Evolutionary conservation across 176 grass and related monocot genomes (phyloP).

Genomic region (Ananas comosus): DNA sequence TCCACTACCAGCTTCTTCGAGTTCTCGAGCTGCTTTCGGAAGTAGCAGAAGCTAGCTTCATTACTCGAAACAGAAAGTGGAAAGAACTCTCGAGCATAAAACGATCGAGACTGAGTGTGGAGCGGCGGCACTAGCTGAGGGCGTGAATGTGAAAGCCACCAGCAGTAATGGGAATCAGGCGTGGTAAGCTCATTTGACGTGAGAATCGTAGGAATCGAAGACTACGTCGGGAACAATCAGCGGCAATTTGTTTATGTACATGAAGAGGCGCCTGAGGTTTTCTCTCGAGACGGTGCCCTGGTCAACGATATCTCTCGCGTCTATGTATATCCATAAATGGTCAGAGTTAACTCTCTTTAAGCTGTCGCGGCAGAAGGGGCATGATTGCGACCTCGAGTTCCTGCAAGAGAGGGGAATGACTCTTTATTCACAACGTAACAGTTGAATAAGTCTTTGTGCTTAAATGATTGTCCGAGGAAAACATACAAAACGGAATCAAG

Average conservation of each 20-base stretch:
- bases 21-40: not conserved
- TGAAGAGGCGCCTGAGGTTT: slow-evolving; percentile 54
- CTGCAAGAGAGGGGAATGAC: slow-evolving; percentile 24
- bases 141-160: not conserved
- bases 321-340: slow-evolving; percentile 53
- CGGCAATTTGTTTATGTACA: slow-evolving; percentile 78
- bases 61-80: not conserved
- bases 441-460: not conserved
- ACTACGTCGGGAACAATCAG: slow-evolving; percentile 57
- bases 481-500: no score
- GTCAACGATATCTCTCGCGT: slow-evolving; percentile 51
- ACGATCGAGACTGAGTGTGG: slow-evolving; percentile 14
- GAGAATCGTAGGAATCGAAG: slow-evolving; percentile 53
- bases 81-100: slow-evolving; percentile 21
- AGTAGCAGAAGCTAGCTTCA: not conserved
- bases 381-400: slow-evolving; percentile 59
- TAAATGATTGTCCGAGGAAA: no score
- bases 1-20: not conserved
- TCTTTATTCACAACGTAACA: not conserved
- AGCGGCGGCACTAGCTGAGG: slow-evolving; percentile 10
- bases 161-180: not conserved
- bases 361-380: slow-evolving; percentile 72
- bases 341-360: slow-evolving; percentile 46
- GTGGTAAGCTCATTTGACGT: slow-evolving; percentile 36
- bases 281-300: slow-evolving; percentile 42